Evolutionary conservation across 2,329 filamentous ascomycete genomes (phyloP).

Genomic region (Fusarium sp.): DNA sequence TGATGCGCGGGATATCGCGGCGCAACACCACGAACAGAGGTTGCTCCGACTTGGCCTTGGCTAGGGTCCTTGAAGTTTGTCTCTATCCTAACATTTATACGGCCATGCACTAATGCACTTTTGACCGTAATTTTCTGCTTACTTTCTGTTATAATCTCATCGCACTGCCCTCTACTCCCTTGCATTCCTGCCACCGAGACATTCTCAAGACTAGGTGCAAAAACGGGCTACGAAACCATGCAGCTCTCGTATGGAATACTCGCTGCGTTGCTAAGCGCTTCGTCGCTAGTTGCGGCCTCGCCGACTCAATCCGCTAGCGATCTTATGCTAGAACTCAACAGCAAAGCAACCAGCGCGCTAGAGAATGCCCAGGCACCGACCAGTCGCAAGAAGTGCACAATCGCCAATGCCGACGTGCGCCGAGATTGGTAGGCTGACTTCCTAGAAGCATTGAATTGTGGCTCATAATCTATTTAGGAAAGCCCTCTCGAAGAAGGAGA

Average conservation of each 20-base stretch:
- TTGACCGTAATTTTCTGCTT: background rate
- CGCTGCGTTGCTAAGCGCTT: background rate
- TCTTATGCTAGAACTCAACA: background rate
- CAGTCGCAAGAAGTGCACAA: background rate
- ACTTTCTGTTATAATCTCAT: too few relatives aligned
- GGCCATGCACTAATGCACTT: background rate
- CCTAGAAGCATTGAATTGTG: fast-evolving
- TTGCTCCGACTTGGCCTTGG: background rate
- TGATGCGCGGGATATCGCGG: background rate
- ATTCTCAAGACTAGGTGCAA: fast-evolving
- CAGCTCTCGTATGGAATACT: background rate
- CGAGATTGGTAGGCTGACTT: background rate
- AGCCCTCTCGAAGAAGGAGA: background rate
- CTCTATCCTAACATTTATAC: background rate
- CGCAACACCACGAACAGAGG: background rate
- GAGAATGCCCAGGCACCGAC: fast-evolving
- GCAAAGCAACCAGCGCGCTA: background rate
- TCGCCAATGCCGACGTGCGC: background rate
- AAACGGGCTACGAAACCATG: background rate
- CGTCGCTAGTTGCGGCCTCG: background rate
- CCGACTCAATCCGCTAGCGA: background rate
- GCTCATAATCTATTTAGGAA: background rate
- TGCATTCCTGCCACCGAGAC: background rate
- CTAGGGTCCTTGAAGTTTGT: background rate
- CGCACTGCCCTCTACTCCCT: fast-evolving